Conservation (phyloP, 1,284 basidiomycete species). For the Cutaneotrichosporon mucoides region DNA sequence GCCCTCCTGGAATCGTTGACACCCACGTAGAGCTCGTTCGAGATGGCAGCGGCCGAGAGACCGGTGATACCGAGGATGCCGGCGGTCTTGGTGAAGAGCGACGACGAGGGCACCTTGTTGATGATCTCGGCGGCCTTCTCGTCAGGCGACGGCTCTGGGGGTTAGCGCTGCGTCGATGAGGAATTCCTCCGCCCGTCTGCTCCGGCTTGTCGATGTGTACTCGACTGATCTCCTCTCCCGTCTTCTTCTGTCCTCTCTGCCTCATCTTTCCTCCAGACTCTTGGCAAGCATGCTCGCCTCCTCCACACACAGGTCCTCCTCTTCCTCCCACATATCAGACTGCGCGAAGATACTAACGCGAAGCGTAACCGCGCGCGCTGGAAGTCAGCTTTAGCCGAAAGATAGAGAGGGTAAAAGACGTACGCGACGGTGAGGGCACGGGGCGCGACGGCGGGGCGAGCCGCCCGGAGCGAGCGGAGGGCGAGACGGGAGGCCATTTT, state of each 20-base stretch:
- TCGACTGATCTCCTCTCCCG: neutral
- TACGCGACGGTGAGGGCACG: slow-evolving; percentile 25
- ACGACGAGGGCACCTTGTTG: slow-evolving; percentile 85
- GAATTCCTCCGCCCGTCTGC: too few relatives aligned
- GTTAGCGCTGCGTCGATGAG: slow-evolving; percentile 23
- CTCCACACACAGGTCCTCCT: too few relatives aligned
- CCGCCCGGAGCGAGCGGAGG: slow-evolving; percentile 46
- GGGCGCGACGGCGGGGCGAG: slow-evolving; percentile 38
- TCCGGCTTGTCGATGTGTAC: too few relatives aligned
- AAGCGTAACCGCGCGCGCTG: slow-evolving; percentile 43
- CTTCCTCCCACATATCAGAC: neutral
- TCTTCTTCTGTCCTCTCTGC: neutral
- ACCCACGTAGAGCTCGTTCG: slow-evolving; percentile 85
- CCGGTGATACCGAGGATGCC: slow-evolving; percentile 87
- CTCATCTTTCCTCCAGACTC: neutral
- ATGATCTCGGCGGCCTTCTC: slow-evolving; percentile 88
- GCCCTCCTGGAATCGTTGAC: neutral
- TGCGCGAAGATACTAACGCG: slow-evolving; percentile 28
- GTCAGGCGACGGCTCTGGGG: slow-evolving; percentile 60
- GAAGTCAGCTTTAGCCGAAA: too few relatives aligned
- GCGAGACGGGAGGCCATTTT: slow-evolving; percentile 51
- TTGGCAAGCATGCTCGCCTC: neutral
- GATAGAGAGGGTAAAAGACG: neutral
- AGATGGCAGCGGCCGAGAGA: slow-evolving; percentile 86
- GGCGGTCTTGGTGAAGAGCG: slow-evolving; percentile 91